A percentile compares a stretch with the other conserved stretches of the same genome.
These are phyloP conservation scores for Tolypocladium pustulatum DNA, from an alignment of 2,329 filamentous ascomycete genomes.

Conservation along the genomic window DNA sequence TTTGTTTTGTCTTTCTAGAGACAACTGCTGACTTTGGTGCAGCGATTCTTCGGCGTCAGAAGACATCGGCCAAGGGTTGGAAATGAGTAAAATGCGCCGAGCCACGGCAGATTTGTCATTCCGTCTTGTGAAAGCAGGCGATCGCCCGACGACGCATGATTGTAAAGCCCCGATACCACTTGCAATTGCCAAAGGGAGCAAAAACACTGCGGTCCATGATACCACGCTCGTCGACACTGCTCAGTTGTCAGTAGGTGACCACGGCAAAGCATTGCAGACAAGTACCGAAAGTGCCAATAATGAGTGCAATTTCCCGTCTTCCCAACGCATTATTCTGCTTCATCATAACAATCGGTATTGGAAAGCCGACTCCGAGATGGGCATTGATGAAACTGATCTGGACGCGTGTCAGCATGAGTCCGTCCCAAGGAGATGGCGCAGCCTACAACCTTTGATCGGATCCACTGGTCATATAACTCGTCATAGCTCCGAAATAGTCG, in stretches of 20 bases:
- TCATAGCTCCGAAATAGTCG: constrained; percentile 10
- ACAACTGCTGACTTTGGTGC: not conserved
- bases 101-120: not conserved
- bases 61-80: not conserved
- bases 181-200: constrained; percentile 10
- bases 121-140: not conserved
- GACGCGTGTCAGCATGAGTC: not conserved
- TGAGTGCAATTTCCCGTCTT: constrained; percentile 24
- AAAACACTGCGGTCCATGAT: constrained; percentile 23
- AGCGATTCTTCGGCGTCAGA: not conserved
- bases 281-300: constrained; percentile 33
- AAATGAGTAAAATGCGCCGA: not conserved
- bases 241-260: constrained; percentile 4
- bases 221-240: constrained; percentile 23
- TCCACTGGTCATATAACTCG: constrained; percentile 15
- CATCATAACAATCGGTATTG: constrained; percentile 37
- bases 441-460: constrained; percentile 22
- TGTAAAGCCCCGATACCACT: not conserved
- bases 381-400: constrained; percentile 40
- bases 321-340: constrained; percentile 22
- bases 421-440: not conserved
- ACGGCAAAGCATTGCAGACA: constrained; percentile 9
- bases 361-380: constrained; percentile 40
- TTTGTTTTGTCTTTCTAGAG: not conserved
- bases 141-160: not conserved